Evolutionary conservation across 2,329 filamentous ascomycete genomes (phyloP), one percentile per base, ranked within the genome.

Genomic region (Fonsecaea monophora): DNA sequence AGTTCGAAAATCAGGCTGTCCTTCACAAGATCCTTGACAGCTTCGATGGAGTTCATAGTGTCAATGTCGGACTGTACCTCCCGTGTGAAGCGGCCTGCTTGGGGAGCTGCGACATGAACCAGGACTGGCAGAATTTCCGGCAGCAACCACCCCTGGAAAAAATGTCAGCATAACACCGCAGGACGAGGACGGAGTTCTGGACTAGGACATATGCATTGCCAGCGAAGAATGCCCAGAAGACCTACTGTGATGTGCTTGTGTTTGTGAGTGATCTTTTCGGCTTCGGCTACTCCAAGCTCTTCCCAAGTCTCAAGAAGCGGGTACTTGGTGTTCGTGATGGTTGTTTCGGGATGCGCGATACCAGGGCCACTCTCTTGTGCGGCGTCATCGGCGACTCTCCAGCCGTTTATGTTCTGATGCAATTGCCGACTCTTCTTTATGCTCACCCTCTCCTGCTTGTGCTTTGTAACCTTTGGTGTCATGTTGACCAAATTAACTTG

Each of bases 1-100:
- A 64, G 34, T 32, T 59, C 62, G 15, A 58, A 48, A n/a, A 30
- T 6, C 2, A 68, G 53, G 38, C 65, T 68, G 21, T 25, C 4
- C 25, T 58, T 60, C 15, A 61, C 60, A 13, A 67, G 48, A 18
- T 67, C 65, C 34, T 63, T 67, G 34, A 67, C 54, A 40, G 54
- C 60, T 34, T 63, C 65, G 40, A 67, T 57, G 15, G 32, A 59
- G 50, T 67, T 67, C 53, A 60, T 63, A 34, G 34, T 32, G 18
- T 59, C 55, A 21, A 67, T 63, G 55, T 63, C 50, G 4, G 60
- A 60, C 21, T 67, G 54, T 10, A 64, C 60, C 55, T 67, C 65
- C 10, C 65, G 48, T 3, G 65, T 64, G 65, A 67, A 64, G 25
- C 65, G 60, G 12, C 60, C 48, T 4, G 30, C 32, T 12, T 54